phyloP scores from a whole-genome alignment of 257 asterid genomes.

The Anisodus tanguticus region DNA sequence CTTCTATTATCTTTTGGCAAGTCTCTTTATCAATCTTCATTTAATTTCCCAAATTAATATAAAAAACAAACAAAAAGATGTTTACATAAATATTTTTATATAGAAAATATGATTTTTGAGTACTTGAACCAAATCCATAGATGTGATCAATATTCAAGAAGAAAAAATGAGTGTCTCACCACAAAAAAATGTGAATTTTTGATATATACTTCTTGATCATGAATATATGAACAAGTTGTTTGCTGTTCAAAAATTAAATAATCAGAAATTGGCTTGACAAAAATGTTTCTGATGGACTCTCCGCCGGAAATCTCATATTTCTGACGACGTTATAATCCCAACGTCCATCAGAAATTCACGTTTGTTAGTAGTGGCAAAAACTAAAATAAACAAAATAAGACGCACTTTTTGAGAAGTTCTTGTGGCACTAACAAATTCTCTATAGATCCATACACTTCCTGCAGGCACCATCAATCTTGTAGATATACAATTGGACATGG shows the following conservation, averaged over 20 bases:
- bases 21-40: constrained; percentile 68
- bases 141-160: not conserved
- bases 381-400: not conserved
- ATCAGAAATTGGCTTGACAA: too few relatives aligned
- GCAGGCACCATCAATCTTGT: constrained; percentile 32
- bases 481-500: constrained; percentile 37
- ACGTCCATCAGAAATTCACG: too few relatives aligned
- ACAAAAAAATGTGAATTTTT: too few relatives aligned
- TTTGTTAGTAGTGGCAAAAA: not conserved
- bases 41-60: not conserved
- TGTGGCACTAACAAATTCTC: constrained; percentile 59
- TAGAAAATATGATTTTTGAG: not conserved
- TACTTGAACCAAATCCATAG: not conserved
- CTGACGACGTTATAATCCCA: too few relatives aligned
- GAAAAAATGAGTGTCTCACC: not conserved
- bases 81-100: not conserved
- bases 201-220: too few relatives aligned
- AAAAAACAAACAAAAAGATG: not conserved
- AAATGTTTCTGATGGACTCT: too few relatives aligned
- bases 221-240: too few relatives aligned
- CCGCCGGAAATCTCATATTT: too few relatives aligned
- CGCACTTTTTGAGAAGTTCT: constrained; percentile 57
- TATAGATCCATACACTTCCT: constrained; percentile 42
- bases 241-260: too few relatives aligned
- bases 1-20: constrained; percentile 62